Conservation (phyloP, 257 asterid genomes). For the Fraxinus cuspidata region DNA sequence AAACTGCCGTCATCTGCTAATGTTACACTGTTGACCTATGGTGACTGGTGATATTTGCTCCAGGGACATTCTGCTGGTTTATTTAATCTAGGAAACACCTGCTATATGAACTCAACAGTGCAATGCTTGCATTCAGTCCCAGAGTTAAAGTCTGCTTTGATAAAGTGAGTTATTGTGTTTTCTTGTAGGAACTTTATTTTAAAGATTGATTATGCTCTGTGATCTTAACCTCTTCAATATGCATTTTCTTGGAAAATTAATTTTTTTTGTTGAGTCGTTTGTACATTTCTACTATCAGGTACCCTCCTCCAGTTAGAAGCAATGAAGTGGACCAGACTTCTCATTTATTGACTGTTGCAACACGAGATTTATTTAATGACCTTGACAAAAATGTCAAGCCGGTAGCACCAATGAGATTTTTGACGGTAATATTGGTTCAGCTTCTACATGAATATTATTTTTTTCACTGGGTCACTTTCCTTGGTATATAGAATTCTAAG, state of each 20-base stretch:
- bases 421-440: constrained; percentile 60
- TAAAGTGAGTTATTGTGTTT: constrained; percentile 55
- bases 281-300: constrained; percentile 48
- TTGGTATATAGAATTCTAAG: constrained; percentile 14
- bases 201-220: constrained; percentile 12
- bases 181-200: constrained; percentile 1
- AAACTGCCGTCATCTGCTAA: neutral
- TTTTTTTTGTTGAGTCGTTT: constrained; percentile 19
- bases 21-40: constrained; percentile 17
- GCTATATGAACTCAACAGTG: constrained; percentile 97
- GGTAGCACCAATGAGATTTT: constrained; percentile 91
- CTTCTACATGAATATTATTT: constrained; percentile 15
- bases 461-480: constrained; percentile 11
- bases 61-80: constrained; percentile 99
- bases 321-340: constrained; percentile 76
- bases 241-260: constrained; percentile 15
- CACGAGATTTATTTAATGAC: constrained; percentile 82
- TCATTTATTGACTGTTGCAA: constrained; percentile 82
- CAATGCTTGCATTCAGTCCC: constrained; percentile 98
- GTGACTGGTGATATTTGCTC: constrained; percentile 26
- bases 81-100: constrained; percentile 88
- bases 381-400: constrained; percentile 91
- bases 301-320: constrained; percentile 66
- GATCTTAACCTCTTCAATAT: constrained; percentile 3
- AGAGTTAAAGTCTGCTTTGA: constrained; percentile 82